phyloP scores from a whole-genome alignment of 1,139 yeast species.

The Suhomyces bribrorum region DNA sequence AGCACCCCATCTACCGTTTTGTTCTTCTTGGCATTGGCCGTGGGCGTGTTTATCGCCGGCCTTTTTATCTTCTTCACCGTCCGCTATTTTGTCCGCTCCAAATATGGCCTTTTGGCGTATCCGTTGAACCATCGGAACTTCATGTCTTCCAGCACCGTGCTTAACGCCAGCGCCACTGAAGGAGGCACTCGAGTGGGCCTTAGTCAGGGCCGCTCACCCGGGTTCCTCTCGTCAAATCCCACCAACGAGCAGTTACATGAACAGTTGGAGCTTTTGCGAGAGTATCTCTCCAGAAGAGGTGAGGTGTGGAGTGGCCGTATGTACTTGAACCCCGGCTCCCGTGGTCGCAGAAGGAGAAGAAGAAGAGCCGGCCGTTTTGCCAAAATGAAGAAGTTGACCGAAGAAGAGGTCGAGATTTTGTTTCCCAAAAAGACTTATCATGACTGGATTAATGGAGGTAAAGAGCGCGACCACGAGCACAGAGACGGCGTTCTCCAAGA shows the following conservation, averaged over 20 bases:
- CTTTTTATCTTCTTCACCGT: conserved; percentile 59
- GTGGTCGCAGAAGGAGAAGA: conserved; percentile 30
- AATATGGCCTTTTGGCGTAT: conserved; percentile 54
- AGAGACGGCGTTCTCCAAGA: conserved; percentile 40
- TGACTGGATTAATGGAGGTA: conserved; percentile 64
- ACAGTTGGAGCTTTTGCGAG: conserved; percentile 37
- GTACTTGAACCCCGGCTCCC: conserved; percentile 6
- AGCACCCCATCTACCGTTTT: conserved; percentile 60
- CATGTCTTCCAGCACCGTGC: conserved; percentile 3
- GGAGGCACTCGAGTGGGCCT: not conserved
- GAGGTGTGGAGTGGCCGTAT: conserved; percentile 34
- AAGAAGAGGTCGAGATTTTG: conserved; percentile 60
- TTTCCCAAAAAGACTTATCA: conserved; percentile 67
- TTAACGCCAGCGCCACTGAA: not conserved
- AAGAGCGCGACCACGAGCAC: conserved; percentile 37
- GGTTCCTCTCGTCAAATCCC: conserved; percentile 9
- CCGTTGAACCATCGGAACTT: conserved; percentile 20
- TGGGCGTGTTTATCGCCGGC: conserved; percentile 59
- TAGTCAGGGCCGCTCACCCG: conserved; percentile 2
- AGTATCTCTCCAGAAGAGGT: conserved; percentile 33
- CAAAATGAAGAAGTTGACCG: conserved; percentile 56
- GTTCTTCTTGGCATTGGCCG: conserved; percentile 61
- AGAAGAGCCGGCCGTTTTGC: conserved; percentile 42
- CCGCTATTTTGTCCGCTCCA: conserved; percentile 57
- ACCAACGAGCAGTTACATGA: conserved; percentile 35